These are phyloP conservation scores for Verticillium tricorpus DNA, from an alignment of 2,329 filamentous ascomycete species.

Conservation along the genomic window DNA sequence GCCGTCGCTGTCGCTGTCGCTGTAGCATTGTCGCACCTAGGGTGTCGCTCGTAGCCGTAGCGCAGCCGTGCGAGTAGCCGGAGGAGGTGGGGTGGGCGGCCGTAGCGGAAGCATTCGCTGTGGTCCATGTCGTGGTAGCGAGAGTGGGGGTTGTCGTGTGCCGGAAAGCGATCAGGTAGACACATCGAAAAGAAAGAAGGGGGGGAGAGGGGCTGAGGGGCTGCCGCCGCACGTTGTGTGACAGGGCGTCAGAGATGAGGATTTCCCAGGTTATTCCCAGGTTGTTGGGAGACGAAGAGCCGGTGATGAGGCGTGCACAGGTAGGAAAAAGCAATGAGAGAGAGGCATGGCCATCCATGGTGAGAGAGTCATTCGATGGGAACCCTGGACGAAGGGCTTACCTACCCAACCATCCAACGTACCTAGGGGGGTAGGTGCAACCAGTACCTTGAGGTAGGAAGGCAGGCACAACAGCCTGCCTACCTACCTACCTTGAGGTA, in stretches of 20 bases:
- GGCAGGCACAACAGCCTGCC: no score
- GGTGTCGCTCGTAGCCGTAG: neutral
- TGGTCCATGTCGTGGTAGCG: neutral
- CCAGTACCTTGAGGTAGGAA: no score
- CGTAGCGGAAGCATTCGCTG: no score
- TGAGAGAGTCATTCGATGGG: neutral
- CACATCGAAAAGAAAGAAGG: neutral
- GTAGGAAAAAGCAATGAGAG: neutral
- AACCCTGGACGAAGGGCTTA: no score
- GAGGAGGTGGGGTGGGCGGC: neutral
- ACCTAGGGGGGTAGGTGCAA: no score
- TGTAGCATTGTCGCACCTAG: no score
- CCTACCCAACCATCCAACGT: no score
- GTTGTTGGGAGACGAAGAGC: neutral
- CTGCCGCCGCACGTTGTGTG: neutral
- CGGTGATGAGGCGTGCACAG: neutral
- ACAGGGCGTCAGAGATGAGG: neutral
- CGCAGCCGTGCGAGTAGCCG: neutral
- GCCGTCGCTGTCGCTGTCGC: no score
- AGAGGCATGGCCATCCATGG: neutral
- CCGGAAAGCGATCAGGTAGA: neutral
- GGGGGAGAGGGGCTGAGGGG: no score
- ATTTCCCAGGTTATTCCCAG: neutral
- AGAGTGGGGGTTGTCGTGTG: neutral
- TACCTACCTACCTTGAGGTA: no score